Evolutionary conservation across 768 basidiomycete species (phyloP).

Genomic region (Cystoderma amianthinum): DNA sequence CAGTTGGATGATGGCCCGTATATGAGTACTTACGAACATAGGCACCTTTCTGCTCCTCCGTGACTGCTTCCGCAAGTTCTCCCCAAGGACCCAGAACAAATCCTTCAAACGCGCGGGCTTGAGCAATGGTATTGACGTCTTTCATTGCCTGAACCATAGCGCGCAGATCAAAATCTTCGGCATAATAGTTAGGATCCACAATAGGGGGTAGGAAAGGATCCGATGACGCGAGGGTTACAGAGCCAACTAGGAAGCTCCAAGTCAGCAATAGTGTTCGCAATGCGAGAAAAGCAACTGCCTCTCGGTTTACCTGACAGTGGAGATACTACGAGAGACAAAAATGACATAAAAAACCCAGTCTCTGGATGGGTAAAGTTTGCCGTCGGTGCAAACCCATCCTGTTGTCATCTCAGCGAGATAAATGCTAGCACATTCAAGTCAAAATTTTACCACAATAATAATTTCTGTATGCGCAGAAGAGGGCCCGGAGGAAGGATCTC

Average conservation of each 20-base stretch:
- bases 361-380: conserved; percentile 9
- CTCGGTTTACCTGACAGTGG: conserved; percentile 13
- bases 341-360: conserved; percentile 17
- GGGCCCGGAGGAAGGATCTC: conserved; percentile 7
- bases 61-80: conserved; percentile 12
- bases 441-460: conserved; percentile 6
- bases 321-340: conserved; percentile 16
- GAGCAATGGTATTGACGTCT: conserved; percentile 14
- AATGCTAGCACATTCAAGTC: not conserved
- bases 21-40: conserved; percentile 13
- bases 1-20: conserved; percentile 18
- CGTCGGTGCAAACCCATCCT: conserved; percentile 4
- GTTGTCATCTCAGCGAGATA: not conserved
- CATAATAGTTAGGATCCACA: conserved; percentile 16
- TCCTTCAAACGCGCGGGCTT: conserved; percentile 18
- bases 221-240: conserved; percentile 16
- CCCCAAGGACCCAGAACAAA: conserved; percentile 14
- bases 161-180: conserved; percentile 13
- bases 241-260: conserved; percentile 11
- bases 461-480: conserved; percentile 7
- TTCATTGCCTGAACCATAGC: conserved; percentile 20
- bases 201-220: conserved; percentile 17
- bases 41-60: conserved; percentile 17
- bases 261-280: too few species aligned
- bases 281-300: too few species aligned